Evolutionary conservation across 2,329 filamentous ascomycete species (phyloP).

Genomic region (Nothophoma quercina): DNA sequence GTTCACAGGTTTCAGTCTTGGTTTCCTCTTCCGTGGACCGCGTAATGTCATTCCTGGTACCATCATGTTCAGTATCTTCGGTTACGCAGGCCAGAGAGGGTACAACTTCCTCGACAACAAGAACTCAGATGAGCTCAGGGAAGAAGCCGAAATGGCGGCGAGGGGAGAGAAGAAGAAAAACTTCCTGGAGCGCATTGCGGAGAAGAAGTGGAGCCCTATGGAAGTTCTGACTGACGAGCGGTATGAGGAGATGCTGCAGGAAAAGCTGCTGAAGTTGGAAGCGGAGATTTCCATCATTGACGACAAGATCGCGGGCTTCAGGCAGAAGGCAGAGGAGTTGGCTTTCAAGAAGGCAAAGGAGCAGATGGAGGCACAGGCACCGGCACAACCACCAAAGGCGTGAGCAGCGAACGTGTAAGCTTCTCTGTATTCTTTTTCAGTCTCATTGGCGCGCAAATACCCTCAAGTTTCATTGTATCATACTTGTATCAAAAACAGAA

Average conservation of each 20-base stretch:
- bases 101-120: slow-evolving; percentile 62
- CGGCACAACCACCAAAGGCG: slow-evolving; percentile 13
- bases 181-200: slow-evolving; percentile 59
- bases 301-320: slow-evolving; percentile 70
- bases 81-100: slow-evolving; percentile 63
- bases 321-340: slow-evolving; percentile 32
- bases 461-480: neutral
- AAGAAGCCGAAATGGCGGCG: slow-evolving; percentile 41
- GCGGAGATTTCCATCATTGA: slow-evolving; percentile 81
- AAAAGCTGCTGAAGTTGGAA: slow-evolving; percentile 75
- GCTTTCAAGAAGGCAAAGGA: slow-evolving; percentile 23
- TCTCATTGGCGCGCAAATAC: neutral
- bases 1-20: slow-evolving; percentile 65
- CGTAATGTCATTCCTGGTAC: slow-evolving; percentile 60
- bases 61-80: slow-evolving; percentile 66
- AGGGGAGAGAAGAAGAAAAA: slow-evolving; percentile 44
- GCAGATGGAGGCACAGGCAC: neutral
- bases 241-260: slow-evolving; percentile 73
- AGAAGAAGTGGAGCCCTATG: slow-evolving; percentile 75
- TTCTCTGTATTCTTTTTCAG: neutral
- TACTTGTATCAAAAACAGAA: too few species aligned
- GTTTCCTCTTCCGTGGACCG: slow-evolving; percentile 59
- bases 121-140: slow-evolving; percentile 46
- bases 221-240: slow-evolving; percentile 74
- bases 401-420: slow-evolving; percentile 1